A percentile compares a stretch with the other conserved stretches of the same genome.
phyloP scores from a whole-genome alignment of 2,329 filamentous ascomycete species.

The Magnaporthiopsis rhizophila region DNA sequence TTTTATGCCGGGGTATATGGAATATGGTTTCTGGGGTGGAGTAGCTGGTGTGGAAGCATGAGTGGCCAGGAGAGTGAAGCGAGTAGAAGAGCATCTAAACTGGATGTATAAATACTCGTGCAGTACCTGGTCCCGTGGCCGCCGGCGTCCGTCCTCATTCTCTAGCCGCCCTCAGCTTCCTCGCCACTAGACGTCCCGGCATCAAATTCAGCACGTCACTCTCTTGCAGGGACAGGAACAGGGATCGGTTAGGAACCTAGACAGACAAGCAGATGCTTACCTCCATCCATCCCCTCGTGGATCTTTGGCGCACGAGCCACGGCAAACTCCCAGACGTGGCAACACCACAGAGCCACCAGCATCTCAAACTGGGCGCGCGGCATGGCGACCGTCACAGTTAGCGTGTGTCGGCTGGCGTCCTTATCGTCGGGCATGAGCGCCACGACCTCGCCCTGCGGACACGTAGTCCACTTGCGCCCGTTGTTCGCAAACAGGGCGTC shows the following conservation, averaged over 20 bases:
- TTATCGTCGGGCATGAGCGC: constrained; percentile 1
- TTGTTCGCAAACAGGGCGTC: not conserved
- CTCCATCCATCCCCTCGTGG: not conserved
- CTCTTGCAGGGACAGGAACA: too few species aligned
- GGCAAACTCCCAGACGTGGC: constrained; percentile 4
- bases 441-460: not conserved
- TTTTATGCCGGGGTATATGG: too few species aligned
- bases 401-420: not conserved
- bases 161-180: not conserved
- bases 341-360: constrained; percentile 6
- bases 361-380: constrained; percentile 3
- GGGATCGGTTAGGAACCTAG: not conserved
- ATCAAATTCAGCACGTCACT: not conserved
- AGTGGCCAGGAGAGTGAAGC: too few species aligned
- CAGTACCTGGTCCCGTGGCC: not conserved
- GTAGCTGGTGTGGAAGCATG: too few species aligned
- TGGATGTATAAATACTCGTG: too few species aligned
- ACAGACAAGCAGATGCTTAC: not conserved
- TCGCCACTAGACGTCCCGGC: not conserved
- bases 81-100: too few species aligned
- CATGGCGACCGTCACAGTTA: not conserved
- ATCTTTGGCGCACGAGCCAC: not conserved
- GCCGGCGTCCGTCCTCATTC: not conserved
- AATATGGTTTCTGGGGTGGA: too few species aligned
- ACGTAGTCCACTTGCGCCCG: not conserved